phyloP scores from a whole-genome alignment of 2,329 filamentous ascomycete genomes.

The Drechslerella stenobrocha region DNA sequence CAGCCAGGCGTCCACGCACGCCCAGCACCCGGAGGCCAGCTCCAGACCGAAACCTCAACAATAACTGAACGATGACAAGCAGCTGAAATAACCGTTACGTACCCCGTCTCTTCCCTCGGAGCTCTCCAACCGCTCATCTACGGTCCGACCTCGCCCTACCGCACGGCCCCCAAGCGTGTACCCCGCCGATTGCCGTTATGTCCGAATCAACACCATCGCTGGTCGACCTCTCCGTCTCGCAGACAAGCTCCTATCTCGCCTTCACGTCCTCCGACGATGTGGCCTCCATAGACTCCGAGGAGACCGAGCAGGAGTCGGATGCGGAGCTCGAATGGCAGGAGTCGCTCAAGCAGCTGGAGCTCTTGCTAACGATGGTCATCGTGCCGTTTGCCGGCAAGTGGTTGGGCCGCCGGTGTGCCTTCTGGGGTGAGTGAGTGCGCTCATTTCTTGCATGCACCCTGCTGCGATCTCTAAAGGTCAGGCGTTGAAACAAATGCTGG shows the following conservation, averaged over 20 bases:
- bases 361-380: constrained; percentile 89
- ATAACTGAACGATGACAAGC: background rate
- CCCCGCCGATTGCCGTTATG: constrained; percentile 19
- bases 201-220: constrained; percentile 5
- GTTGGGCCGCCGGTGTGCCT: constrained; percentile 43
- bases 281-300: constrained; percentile 32
- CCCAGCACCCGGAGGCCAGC: too few species aligned
- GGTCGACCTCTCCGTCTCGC: constrained; percentile 26
- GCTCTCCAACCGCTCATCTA: background rate
- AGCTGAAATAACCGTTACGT: background rate
- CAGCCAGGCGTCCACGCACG: background rate
- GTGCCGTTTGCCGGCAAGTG: constrained; percentile 92
- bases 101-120: background rate
- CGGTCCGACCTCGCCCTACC: background rate
- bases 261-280: constrained; percentile 30
- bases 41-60: background rate
- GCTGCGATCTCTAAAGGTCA: background rate
- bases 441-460: background rate
- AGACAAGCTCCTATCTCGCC: constrained; percentile 42
- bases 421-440: constrained; percentile 25
- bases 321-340: constrained; percentile 95
- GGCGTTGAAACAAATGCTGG: constrained; percentile 62
- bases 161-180: background rate
- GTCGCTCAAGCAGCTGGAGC: constrained; percentile 87
- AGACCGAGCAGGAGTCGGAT: constrained; percentile 64